Conservation (phyloP, 305 asterid genomes). For the Plantago lanceolata region DNA sequence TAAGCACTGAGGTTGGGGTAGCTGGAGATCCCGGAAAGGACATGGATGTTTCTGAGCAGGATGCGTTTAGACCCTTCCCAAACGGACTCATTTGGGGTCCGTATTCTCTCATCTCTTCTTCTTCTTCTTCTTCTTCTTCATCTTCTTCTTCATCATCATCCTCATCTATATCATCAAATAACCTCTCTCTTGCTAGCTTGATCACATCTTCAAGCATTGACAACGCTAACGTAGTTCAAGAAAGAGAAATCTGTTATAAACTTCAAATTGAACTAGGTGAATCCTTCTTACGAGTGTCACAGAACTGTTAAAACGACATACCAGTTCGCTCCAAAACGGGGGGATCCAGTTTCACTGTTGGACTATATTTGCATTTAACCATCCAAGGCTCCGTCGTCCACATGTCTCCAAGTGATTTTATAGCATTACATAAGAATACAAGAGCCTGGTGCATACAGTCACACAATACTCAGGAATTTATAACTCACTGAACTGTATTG, state of each 20-base stretch:
- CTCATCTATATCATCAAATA: slow-evolving; percentile 65
- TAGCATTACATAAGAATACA: slow-evolving; percentile 47
- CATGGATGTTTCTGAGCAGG: slow-evolving; percentile 37
- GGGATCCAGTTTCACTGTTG: slow-evolving; percentile 35
- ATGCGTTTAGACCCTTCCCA: slow-evolving; percentile 43
- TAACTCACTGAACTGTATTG: neutral
- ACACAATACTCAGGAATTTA: slow-evolving; percentile 8
- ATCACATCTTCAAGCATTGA: slow-evolving; percentile 64
- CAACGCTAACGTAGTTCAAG: slow-evolving; percentile 36
- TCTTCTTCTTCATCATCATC: slow-evolving; percentile 66
- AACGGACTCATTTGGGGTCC: slow-evolving; percentile 44
- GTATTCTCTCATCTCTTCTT: slow-evolving; percentile 42
- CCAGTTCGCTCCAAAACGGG: slow-evolving; percentile 50
- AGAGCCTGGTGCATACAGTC: slow-evolving; percentile 43
- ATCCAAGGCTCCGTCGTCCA: slow-evolving; percentile 81
- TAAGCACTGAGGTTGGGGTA: slow-evolving; percentile 86
- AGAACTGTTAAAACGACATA: slow-evolving; percentile 27
- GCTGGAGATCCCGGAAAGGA: slow-evolving; percentile 53
- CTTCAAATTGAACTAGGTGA: slow-evolving; percentile 5
- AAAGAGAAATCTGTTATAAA: neutral
- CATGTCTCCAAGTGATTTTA: slow-evolving; percentile 62
- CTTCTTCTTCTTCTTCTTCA: slow-evolving; percentile 59
- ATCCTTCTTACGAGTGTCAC: neutral
- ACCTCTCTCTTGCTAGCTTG: slow-evolving; percentile 60
- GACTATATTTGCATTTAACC: slow-evolving; percentile 44